phyloP scores from a whole-genome alignment of 345 rosid genomes.

The Moricandia moricandioides region DNA sequence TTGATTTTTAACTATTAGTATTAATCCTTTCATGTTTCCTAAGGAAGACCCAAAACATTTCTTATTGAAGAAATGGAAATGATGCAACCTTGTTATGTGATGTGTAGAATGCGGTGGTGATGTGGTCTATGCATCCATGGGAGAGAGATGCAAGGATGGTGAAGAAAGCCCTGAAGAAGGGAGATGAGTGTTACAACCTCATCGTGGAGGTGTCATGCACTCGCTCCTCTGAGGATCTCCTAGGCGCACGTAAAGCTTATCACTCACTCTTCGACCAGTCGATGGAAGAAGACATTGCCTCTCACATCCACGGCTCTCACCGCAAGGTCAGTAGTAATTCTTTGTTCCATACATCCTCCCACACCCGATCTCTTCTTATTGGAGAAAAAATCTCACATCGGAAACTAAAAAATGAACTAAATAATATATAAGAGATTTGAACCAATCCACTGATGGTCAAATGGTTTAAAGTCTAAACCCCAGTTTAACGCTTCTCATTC shows the following conservation, averaged over 20 bases:
- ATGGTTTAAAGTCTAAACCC: too few species aligned
- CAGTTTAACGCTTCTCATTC: neutral
- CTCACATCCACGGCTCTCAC: constrained; percentile 44
- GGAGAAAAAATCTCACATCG: too few species aligned
- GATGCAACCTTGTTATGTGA: neutral
- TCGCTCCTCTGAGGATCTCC: constrained; percentile 67
- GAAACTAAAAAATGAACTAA: too few species aligned
- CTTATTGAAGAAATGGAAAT: neutral
- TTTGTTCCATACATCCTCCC: neutral
- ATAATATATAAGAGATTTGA: too few species aligned
- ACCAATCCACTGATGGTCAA: too few species aligned
- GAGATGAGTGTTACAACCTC: constrained; percentile 46
- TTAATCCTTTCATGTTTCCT: neutral
- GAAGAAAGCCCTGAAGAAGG: constrained; percentile 58
- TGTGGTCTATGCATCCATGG: constrained; percentile 86
- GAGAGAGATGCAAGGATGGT: constrained; percentile 89
- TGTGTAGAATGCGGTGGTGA: constrained; percentile 63
- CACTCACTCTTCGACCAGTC: constrained; percentile 83
- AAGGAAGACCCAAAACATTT: neutral
- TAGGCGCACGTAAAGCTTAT: constrained; percentile 87
- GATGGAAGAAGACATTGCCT: constrained; percentile 76
- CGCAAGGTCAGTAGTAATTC: constrained; percentile 49
- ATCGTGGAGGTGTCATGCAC: constrained; percentile 82
- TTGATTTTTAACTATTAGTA: neutral
- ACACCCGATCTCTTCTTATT: neutral